Percentiles rank a stretch among this genome's conserved stretches.
These are phyloP conservation scores for Cladosporium sp. DNA, from an alignment of 2,329 filamentous ascomycete species.

Conservation along the genomic window DNA sequence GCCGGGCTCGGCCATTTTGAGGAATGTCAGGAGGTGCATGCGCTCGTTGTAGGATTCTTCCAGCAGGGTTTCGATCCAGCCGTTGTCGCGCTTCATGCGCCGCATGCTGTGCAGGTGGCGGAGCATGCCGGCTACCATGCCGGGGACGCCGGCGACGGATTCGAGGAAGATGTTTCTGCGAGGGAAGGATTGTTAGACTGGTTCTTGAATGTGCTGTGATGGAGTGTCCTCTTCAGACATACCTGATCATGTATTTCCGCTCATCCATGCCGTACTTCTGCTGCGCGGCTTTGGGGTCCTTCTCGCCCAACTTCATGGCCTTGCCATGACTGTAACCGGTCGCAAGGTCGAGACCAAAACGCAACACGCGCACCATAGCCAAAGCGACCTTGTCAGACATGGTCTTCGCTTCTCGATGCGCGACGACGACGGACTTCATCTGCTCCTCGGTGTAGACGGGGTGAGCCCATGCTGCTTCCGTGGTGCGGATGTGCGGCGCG, in stretches of 20 bases:
- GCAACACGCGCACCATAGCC: slow-evolving; percentile 67
- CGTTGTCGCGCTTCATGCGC: slow-evolving; percentile 86
- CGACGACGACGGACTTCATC: slow-evolving; percentile 69
- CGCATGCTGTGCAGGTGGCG: slow-evolving; percentile 81
- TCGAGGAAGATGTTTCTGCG: slow-evolving; percentile 79
- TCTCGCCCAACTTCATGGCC: slow-evolving; percentile 35
- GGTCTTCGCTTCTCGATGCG: slow-evolving; percentile 69
- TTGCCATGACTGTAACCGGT: slow-evolving; percentile 76
- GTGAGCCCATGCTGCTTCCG: slow-evolving; percentile 47
- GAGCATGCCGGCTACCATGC: slow-evolving; percentile 95
- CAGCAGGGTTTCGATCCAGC: slow-evolving; percentile 64
- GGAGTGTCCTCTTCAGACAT: too few relatives aligned
- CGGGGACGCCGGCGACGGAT: slow-evolving; percentile 88
- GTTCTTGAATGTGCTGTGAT: background rate
- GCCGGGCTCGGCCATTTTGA: slow-evolving; percentile 83
- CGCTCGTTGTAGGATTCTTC: slow-evolving; percentile 46
- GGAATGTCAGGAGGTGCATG: slow-evolving; percentile 89
- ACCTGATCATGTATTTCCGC: slow-evolving; percentile 78
- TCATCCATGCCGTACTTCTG: slow-evolving; percentile 70
- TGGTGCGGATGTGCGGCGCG: slow-evolving; percentile 41
- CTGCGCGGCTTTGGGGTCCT: slow-evolving; percentile 48
- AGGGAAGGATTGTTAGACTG: background rate
- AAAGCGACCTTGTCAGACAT: slow-evolving; percentile 77
- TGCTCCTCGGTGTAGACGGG: slow-evolving; percentile 68
- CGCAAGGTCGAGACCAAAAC: slow-evolving; percentile 75